These are phyloP conservation scores for Colletotrichum phormii DNA, from an alignment of 2,329 filamentous ascomycete species.

Conservation along the genomic window DNA sequence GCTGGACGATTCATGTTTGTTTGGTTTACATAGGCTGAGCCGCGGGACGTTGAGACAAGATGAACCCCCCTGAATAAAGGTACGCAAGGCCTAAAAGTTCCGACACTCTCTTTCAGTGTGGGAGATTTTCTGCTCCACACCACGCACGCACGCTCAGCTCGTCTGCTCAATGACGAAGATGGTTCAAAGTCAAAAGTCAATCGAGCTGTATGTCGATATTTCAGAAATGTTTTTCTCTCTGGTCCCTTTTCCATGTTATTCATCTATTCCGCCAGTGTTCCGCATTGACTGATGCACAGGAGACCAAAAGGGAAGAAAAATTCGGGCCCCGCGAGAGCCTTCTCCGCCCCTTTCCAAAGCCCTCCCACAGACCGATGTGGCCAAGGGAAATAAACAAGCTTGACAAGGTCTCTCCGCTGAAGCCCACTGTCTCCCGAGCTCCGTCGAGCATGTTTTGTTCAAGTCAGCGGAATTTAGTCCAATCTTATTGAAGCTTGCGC, in stretches of 20 bases:
- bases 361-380: conserved; percentile 27
- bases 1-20: not conserved
- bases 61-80: conserved; percentile 6
- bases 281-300: not conserved
- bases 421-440: not conserved
- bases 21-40: not conserved
- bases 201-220: not conserved
- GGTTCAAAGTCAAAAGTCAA: not conserved
- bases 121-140: not conserved
- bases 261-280: not conserved
- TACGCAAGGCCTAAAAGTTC: not conserved
- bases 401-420: not conserved
- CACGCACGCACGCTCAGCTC: too few species aligned
- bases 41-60: conserved; percentile 1
- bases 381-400: not conserved
- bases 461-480: conserved; percentile 9
- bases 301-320: not conserved
- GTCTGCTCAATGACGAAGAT: not conserved
- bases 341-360: conserved; percentile 15
- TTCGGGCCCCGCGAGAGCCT: not conserved
- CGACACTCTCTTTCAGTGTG: not conserved
- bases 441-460: not conserved
- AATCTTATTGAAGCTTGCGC: conserved; percentile 32
- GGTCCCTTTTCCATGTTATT: not conserved
- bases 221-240: not conserved